Base-by-base conservation (phyloP, 148 eudicot genomes). In the Camellia sinensis region DNA sequence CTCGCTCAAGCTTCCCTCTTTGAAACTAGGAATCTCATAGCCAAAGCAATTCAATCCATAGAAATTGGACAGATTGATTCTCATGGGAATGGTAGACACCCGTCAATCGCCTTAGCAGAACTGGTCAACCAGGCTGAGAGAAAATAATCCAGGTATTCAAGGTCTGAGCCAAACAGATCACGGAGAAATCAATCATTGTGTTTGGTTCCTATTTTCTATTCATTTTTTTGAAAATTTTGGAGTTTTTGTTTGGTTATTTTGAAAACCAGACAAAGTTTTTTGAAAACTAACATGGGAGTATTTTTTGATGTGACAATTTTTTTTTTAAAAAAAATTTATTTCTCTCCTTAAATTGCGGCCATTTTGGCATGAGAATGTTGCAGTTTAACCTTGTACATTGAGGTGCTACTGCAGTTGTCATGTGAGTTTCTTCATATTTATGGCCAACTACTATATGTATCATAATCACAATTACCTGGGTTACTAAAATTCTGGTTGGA, bases 21-120 rank as follows among this genome's bases (percentile, higher is more conserved):
- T 22, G 29, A 22, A 22, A 22, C 29, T 22, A 22, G 29, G 29
- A 22, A 22, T 22, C 29, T 22, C 29, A 22, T 22, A 22, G 29
- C 29, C 29, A 22, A 22, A 22, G 29, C 89, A 0, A 88, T 96
- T 41, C 79, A 87, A 66, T 90, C 94, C 45, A 90, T 93, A 65
- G 88, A 89, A 74, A 83, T 79, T 7, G 85, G 57, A 67, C 80
- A 80, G 43, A 18, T 63, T 8, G 45, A 78, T 40, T 67, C 82
- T 78, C 21, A 46, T 71, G 85, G 18, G 59, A 81, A 62, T 50
- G 74, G 75, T 3, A 66, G 14, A 46, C 41, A 66, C 67, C 52
- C 65, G 72, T 69, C 22, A 9, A 54, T 68, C 6, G 53, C 67
- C 46, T 72, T 78, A 74, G 46, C 70, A 19, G 82, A 61, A n/a